These are phyloP conservation scores for Xerocomellus intermedius DNA, from an alignment of 768 basidiomycete species.

Conservation along the genomic window DNA sequence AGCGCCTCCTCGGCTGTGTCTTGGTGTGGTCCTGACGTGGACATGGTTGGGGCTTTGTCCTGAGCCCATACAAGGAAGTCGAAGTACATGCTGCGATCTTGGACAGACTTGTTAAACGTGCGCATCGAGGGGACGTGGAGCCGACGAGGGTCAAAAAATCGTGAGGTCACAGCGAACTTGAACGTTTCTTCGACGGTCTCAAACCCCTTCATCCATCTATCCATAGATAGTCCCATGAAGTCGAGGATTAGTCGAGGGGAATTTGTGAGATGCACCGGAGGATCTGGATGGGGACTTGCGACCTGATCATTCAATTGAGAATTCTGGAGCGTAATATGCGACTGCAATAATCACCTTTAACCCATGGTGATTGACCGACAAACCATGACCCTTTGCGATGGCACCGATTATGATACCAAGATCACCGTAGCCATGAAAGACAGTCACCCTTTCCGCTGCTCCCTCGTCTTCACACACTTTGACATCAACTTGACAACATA, in stretches of 20 bases:
- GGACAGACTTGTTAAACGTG: conserved; percentile 43
- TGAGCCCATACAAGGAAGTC: conserved; percentile 55
- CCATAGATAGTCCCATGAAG: conserved; percentile 59
- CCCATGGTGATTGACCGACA: conserved; percentile 52
- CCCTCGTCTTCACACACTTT: conserved; percentile 51
- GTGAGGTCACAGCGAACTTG: conserved; percentile 53
- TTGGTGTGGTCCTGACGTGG: conserved; percentile 11
- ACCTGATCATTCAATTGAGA: conserved; percentile 28
- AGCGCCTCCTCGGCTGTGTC: conserved; percentile 46
- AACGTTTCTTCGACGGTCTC: conserved; percentile 52
- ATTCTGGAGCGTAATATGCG: not conserved
- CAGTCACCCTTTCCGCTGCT: conserved; percentile 49
- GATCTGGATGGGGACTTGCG: conserved; percentile 28
- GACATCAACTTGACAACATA: conserved; percentile 59
- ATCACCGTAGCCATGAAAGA: conserved; percentile 68
- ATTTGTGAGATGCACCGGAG: conserved; percentile 48
- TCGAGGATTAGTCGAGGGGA: conserved; percentile 49
- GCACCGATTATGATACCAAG: conserved; percentile 68
- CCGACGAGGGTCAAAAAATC: conserved; percentile 47
- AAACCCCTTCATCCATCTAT: conserved; percentile 54
- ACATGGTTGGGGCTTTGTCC: conserved; percentile 15
- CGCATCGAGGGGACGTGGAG: conserved; percentile 36
- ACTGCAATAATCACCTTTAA: conserved; percentile 46
- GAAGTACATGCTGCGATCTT: conserved; percentile 54
- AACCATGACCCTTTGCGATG: conserved; percentile 49